Evolutionary conservation across 306 rosid species (phyloP).

Genomic region (Sicyos baderoa): DNA sequence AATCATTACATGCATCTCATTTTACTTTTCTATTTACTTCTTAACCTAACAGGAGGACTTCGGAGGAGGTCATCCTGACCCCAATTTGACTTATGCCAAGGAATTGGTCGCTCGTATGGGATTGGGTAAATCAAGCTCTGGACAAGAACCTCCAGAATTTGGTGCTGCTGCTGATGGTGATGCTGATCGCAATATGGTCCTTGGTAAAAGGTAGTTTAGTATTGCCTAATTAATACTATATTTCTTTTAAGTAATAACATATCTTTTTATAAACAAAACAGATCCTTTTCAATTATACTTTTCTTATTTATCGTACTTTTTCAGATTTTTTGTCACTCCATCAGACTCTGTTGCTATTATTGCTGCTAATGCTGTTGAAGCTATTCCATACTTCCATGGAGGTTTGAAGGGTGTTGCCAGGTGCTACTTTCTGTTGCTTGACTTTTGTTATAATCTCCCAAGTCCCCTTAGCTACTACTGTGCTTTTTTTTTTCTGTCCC

Average conservation of each 20-base stretch:
- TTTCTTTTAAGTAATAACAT: not conserved
- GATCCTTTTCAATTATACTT: not conserved
- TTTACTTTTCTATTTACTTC: not conserved
- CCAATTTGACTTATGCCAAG: conserved; percentile 95
- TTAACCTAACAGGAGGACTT: conserved; percentile 71
- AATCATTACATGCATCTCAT: not conserved
- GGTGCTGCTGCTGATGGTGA: conserved; percentile 99
- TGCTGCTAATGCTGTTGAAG: conserved; percentile 97
- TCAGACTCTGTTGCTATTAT: conserved; percentile 98
- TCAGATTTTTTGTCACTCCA: conserved; percentile 94
- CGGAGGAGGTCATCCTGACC: conserved; percentile 99
- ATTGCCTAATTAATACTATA: not conserved
- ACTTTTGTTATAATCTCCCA: not conserved
- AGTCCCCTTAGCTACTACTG: not conserved
- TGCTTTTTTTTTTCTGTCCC: not conserved
- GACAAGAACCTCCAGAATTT: conserved; percentile 83
- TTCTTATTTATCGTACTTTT: not conserved
- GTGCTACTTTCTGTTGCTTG: conserved; percentile 26
- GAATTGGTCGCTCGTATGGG: conserved; percentile 95
- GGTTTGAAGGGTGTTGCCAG: conserved; percentile 99
- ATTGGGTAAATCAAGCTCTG: conserved; percentile 60
- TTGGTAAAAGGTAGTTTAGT: conserved; percentile 71
- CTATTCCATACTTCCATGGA: conserved; percentile 85
- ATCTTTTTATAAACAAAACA: no score
- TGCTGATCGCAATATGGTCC: conserved; percentile 98